Percentiles rank a stretch among this genome's conserved stretches.
Evolutionary conservation across 495 filamentous ascomycete genomes (phyloP).

Genomic region (Penicillium paxilli): DNA sequence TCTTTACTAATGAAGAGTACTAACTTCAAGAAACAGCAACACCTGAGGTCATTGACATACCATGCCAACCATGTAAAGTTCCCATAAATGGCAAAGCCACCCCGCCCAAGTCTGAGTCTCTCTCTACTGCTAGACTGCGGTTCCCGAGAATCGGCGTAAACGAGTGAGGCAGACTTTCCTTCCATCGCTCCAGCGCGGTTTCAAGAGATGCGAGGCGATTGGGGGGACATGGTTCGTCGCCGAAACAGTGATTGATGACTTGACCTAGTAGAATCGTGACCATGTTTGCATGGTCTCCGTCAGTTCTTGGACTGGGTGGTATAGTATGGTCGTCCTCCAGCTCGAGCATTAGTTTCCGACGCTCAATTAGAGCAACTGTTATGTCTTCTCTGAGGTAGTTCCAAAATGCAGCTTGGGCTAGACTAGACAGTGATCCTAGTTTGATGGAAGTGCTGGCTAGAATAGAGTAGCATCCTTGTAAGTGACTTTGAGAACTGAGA

Average conservation of each 20-base stretch:
- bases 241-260: constrained; percentile 31
- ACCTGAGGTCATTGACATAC: too few species aligned
- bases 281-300: constrained; percentile 30
- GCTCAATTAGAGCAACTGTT: constrained; percentile 33
- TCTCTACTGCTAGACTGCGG: not conserved
- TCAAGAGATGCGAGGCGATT: constrained; percentile 10
- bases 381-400: constrained; percentile 44
- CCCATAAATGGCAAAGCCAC: constrained; percentile 22
- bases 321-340: constrained; percentile 16
- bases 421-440: constrained; percentile 12
- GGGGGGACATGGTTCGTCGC: not conserved
- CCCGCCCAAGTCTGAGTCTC: too few species aligned
- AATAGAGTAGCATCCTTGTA: constrained; percentile 30
- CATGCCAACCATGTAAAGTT: constrained; percentile 27
- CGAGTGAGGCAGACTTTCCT: constrained; percentile 12
- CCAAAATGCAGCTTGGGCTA: constrained; percentile 36
- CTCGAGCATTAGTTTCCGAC: constrained; percentile 32
- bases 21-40: too few species aligned
- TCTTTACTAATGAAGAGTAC: too few species aligned
- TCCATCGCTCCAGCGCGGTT: constrained; percentile 19
- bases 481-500: constrained; percentile 21
- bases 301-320: constrained; percentile 8
- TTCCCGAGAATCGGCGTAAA: constrained; percentile 24
- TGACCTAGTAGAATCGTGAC: constrained; percentile 31
- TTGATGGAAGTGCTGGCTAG: constrained; percentile 15